Evolutionary conservation across 495 filamentous ascomycete species (phyloP).

Genomic region (Rostrohypoxylon terebratum): DNA sequence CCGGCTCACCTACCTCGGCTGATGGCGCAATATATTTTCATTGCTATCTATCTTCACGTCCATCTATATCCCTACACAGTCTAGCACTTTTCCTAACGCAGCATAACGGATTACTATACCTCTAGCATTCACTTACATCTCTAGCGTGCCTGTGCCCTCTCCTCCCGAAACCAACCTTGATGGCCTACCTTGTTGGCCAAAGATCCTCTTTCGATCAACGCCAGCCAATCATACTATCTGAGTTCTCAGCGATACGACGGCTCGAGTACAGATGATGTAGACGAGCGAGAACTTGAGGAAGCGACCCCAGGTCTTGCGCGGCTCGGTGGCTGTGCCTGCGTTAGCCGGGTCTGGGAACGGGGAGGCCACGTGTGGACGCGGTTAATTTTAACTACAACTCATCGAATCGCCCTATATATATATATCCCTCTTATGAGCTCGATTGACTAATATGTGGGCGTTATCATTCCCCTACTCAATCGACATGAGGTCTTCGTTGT

Average conservation of each 20-base stretch:
- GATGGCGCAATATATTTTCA: slow-evolving; percentile 24
- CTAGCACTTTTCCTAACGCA: background rate
- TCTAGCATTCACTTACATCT: background rate
- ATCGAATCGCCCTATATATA: background rate
- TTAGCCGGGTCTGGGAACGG: slow-evolving; percentile 28
- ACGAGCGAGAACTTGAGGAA: background rate
- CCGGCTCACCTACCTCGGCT: slow-evolving; percentile 25
- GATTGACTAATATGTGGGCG: background rate
- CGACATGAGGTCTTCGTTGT: background rate
- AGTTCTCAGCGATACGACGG: background rate
- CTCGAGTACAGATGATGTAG: slow-evolving; percentile 1
- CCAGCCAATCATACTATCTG: slow-evolving; percentile 34
- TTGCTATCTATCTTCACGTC: background rate
- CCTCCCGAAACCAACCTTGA: slow-evolving; percentile 21
- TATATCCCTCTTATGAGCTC: background rate
- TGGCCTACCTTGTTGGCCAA: slow-evolving; percentile 44
- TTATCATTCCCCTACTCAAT: background rate
- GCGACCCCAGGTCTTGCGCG: slow-evolving; percentile 7
- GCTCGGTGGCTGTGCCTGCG: slow-evolving; percentile 36
- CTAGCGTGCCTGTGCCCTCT: background rate
- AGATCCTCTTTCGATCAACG: slow-evolving; percentile 8
- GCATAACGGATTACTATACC: background rate
- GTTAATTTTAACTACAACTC: slow-evolving; percentile 33
- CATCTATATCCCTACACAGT: background rate
- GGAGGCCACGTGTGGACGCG: slow-evolving; percentile 32